Base-by-base conservation (phyloP, 345 rosid species). In the Carallia brachiata region DNA sequence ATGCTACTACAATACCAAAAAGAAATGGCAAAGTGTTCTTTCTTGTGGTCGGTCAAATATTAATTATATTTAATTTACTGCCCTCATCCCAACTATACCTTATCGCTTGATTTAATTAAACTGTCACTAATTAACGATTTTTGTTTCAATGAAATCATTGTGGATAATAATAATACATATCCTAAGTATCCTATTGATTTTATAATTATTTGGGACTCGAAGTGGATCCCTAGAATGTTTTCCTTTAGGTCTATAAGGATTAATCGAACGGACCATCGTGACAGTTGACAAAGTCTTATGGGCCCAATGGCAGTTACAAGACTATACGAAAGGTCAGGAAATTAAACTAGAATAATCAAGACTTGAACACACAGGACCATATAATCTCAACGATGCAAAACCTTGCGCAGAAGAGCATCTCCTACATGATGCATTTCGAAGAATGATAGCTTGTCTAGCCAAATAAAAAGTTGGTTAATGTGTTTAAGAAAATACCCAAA, bases 41-140 rank as follows among this genome's bases (percentile, higher is more conserved):
- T 44, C 67, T 72, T 72, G 52, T 39, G 64, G 70, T 75, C 68
- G 81, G 79, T 69, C 81, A 78, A 81, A 66, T 75, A 69, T 77
- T 67, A 36, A 54, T 58, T 19, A 50, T 58, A 7, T 70, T 52
- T 34, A 37, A 23, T 4, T 12, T 16, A 2, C 15, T 36, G 63
- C 52, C 58, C 52, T 68, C 62, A 36, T 76, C 77, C 73, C 47
- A 3, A 61, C 60, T 58, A 23, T 40, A 9, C 60, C 56, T 48
- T 67, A 18, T 32, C 7, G 13, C n/a, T 1, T 1, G 2, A 52
- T 19, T 67, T 59, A 19, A 59, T 59, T 62, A 28, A 56, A 32
- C 37, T 3, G 61, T 62, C 75, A 65, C 66, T 36, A 48, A 5
- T 7, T 50, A 18, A n/a, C 28, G 6, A 15, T 52, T 17, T 39